Evolutionary conservation across 805 yeast species (phyloP).

Genomic region (Hanseniaspora vineae): DNA sequence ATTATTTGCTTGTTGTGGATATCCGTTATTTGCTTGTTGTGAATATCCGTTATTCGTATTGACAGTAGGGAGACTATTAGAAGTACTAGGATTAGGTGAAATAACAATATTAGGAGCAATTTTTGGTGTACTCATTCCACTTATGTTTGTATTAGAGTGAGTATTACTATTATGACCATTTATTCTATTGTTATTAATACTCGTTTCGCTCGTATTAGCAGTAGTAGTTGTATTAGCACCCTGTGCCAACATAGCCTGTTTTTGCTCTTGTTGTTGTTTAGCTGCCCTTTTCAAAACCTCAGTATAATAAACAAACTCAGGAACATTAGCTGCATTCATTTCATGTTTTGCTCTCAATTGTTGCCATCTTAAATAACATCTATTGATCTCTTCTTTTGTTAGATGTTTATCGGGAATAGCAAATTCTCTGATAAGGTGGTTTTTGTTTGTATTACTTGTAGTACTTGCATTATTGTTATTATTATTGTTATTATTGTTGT

Average conservation of each 20-base stretch:
- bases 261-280: conserved; percentile 21
- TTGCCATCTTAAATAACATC: conserved; percentile 24
- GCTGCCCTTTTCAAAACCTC: conserved; percentile 24
- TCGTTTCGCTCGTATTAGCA: conserved; percentile 2
- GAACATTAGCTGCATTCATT: conserved; percentile 19
- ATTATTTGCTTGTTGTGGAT: too few species aligned
- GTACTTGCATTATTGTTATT: not conserved
- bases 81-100: too few species aligned
- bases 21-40: too few species aligned
- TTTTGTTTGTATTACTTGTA: not conserved
- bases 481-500: not conserved
- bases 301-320: conserved; percentile 24
- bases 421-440: not conserved
- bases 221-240: conserved; percentile 7
- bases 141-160: too few species aligned
- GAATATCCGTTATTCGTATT: too few species aligned
- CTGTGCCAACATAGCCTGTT: conserved; percentile 4
- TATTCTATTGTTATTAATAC: too few species aligned
- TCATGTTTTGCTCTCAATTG: conserved; percentile 24
- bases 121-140: too few species aligned
- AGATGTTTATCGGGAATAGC: conserved; percentile 10
- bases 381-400: conserved; percentile 24
- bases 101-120: too few species aligned
- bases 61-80: too few species aligned
- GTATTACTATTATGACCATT: too few species aligned